These are phyloP conservation scores for Casuarina glauca DNA, from an alignment of 306 rosid species.

Conservation along the genomic window DNA sequence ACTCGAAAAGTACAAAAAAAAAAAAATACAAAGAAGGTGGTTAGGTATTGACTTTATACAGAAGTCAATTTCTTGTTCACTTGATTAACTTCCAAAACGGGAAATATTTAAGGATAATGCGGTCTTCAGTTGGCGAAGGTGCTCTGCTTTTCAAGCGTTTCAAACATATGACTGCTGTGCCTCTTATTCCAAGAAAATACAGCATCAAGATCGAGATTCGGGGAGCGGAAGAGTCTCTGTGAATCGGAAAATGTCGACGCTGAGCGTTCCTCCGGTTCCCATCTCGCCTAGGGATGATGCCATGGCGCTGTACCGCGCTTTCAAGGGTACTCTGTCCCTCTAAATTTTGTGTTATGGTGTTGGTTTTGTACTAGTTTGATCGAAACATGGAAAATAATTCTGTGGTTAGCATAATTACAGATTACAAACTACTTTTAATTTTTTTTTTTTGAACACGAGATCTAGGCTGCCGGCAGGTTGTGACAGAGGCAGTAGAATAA, in stretches of 20 bases:
- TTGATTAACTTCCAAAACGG: too few relatives aligned
- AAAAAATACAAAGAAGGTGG: too few relatives aligned
- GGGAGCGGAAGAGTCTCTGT: neutral
- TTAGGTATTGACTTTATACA: too few relatives aligned
- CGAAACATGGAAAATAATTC: neutral
- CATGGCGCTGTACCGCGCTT: conserved; percentile 70
- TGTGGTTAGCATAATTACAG: too few relatives aligned
- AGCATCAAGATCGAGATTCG: neutral
- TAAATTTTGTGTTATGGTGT: neutral
- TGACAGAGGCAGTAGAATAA: too few relatives aligned
- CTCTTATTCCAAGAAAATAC: neutral
- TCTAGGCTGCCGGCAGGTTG: too few relatives aligned
- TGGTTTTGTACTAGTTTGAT: neutral
- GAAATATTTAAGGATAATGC: too few relatives aligned
- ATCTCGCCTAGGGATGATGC: conserved; percentile 76
- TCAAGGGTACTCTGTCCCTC: conserved; percentile 47
- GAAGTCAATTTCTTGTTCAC: too few relatives aligned
- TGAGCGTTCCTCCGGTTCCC: conserved; percentile 58
- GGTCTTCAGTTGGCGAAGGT: neutral
- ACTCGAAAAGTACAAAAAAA: too few relatives aligned
- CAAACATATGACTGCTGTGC: neutral
- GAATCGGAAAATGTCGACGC: conserved; percentile 45
- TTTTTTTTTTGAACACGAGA: too few relatives aligned
- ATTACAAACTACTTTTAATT: too few relatives aligned
- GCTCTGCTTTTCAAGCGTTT: neutral